These are phyloP conservation scores for Hypoxylon trugodes DNA, from an alignment of 495 filamentous ascomycete genomes.

Conservation along the genomic window DNA sequence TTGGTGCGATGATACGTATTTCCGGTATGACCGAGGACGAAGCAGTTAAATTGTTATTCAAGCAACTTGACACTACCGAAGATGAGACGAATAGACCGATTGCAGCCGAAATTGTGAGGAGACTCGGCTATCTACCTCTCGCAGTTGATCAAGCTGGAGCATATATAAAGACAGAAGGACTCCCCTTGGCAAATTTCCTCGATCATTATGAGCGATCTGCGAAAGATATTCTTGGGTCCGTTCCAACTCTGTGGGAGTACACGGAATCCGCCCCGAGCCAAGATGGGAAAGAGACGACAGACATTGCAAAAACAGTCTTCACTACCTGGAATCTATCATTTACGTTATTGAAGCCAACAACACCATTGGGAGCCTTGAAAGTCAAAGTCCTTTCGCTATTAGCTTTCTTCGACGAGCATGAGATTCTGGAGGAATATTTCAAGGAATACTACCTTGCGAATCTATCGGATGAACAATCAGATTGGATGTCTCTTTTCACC, in stretches of 20 bases:
- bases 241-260: slow-evolving; percentile 3
- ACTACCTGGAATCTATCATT: slow-evolving; percentile 4
- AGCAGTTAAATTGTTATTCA: neutral
- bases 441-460: neutral
- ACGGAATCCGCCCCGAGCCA: neutral
- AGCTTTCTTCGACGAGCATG: slow-evolving; percentile 1
- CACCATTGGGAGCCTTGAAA: neutral
- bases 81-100: neutral
- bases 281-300: neutral
- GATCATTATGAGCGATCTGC: neutral
- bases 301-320: neutral
- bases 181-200: neutral
- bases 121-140: neutral
- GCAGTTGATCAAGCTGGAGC: slow-evolving; percentile 1
- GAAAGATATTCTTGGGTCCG: neutral
- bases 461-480: neutral
- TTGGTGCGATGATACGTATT: neutral
- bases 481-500: neutral
- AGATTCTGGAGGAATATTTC: neutral
- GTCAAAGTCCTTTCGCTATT: neutral
- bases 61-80: neutral
- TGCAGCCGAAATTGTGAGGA: neutral
- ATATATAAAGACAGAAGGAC: neutral
- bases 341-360: neutral
- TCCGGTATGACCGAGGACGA: neutral